These are phyloP conservation scores for Pyrus pyrifolia DNA, from an alignment of 306 rosid species.

Conservation along the genomic window DNA sequence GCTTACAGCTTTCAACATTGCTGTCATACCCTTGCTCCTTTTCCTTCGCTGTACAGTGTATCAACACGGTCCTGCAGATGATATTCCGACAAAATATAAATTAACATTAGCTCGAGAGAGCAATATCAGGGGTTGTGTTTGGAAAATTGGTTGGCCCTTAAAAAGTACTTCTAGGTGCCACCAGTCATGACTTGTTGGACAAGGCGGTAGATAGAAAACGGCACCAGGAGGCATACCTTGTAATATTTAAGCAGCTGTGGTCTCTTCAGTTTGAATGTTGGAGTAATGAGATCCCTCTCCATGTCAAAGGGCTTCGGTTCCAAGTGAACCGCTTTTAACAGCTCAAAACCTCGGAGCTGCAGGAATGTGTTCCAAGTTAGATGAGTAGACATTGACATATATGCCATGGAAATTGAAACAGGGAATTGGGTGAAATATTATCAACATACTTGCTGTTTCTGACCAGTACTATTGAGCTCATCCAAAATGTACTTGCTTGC, in stretches of 20 bases:
- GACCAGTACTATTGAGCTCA: slow-evolving; percentile 68
- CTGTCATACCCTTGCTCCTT: slow-evolving; percentile 30
- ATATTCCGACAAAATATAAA: neutral
- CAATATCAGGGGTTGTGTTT: neutral
- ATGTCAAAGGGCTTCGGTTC: slow-evolving; percentile 81
- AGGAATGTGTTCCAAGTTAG: slow-evolving; percentile 17
- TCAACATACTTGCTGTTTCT: slow-evolving; percentile 56
- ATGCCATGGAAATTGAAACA: slow-evolving; percentile 2
- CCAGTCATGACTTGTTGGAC: neutral
- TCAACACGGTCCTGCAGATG: slow-evolving; percentile 57
- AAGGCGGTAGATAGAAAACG: neutral
- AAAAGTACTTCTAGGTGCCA: neutral
- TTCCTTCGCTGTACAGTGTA: slow-evolving; percentile 59
- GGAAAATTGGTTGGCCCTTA: neutral
- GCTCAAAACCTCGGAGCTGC: slow-evolving; percentile 93
- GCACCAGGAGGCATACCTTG: slow-evolving; percentile 41
- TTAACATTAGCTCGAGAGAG: neutral
- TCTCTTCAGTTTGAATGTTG: slow-evolving; percentile 90
- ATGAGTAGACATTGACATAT: neutral
- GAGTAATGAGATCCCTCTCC: slow-evolving; percentile 84
- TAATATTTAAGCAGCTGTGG: slow-evolving; percentile 65
- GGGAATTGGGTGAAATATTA: neutral
- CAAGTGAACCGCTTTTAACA: slow-evolving; percentile 70
- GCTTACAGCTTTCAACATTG: neutral
- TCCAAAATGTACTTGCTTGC: slow-evolving; percentile 72